Conservation (phyloP, 2,329 filamentous ascomycete species). For the Aspergillus luchuensis region DNA sequence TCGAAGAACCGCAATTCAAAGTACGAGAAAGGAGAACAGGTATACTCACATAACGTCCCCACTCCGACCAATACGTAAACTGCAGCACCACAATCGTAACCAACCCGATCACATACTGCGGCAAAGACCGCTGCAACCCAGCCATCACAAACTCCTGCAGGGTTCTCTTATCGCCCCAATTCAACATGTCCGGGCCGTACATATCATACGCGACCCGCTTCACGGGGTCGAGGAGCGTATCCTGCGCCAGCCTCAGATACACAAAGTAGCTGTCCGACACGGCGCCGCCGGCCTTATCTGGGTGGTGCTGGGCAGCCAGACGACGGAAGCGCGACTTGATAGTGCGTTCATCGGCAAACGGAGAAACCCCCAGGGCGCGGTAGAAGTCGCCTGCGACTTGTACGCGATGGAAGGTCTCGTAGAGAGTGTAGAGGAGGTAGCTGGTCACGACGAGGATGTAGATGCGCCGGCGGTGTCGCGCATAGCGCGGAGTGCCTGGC, state of each 20-base stretch:
- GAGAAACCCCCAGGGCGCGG: constrained; percentile 69
- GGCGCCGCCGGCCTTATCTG: constrained; percentile 68
- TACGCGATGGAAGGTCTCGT: constrained; percentile 84
- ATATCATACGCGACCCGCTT: constrained; percentile 86
- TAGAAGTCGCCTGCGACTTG: constrained; percentile 76
- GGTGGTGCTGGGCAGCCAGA: constrained; percentile 70
- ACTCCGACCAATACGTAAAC: constrained; percentile 44
- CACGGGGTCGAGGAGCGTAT: constrained; percentile 75
- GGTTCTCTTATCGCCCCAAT: constrained; percentile 59
- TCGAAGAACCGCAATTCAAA: not conserved
- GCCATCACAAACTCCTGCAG: constrained; percentile 71
- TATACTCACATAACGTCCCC: constrained; percentile 49
- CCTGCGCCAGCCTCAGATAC: constrained; percentile 78
- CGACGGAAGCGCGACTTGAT: constrained; percentile 85
- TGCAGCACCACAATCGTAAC: constrained; percentile 41
- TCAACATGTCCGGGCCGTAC: constrained; percentile 72
- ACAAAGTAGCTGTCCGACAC: constrained; percentile 66
- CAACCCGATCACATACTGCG: constrained; percentile 44
- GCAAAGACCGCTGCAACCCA: constrained; percentile 57
- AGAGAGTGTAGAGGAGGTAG: constrained; percentile 90
- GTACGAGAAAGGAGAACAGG: not conserved
- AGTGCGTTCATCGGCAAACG: constrained; percentile 69
- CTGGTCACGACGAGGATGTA: constrained; percentile 77
- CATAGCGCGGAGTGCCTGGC: constrained; percentile 66
- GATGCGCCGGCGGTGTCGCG: constrained; percentile 76